Conservation (phyloP, 805 yeast genomes). For the Ogataea populi-albae region DNA sequence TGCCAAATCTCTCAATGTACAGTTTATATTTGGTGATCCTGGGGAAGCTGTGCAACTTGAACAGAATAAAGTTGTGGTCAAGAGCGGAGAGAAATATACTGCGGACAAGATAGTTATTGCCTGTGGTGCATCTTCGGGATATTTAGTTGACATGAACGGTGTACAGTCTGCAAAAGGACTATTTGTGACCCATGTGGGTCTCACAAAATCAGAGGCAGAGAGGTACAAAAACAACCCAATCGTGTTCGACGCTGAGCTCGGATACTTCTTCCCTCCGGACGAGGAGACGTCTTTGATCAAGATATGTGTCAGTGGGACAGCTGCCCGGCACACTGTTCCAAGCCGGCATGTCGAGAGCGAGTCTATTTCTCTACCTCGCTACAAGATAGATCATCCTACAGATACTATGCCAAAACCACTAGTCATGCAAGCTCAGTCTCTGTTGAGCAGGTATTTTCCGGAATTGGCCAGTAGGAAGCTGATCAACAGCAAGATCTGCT, state of each 20-base stretch:
- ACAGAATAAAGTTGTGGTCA: slow-evolving; percentile 19
- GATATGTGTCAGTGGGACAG: slow-evolving; percentile 38
- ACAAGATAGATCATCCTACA: slow-evolving; percentile 28
- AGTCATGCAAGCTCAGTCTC: slow-evolving; percentile 26
- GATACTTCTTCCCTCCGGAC: slow-evolving; percentile 52
- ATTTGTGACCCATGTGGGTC: slow-evolving; percentile 37
- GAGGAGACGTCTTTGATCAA: slow-evolving; percentile 34
- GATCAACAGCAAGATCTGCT: slow-evolving; percentile 35
- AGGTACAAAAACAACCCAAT: slow-evolving; percentile 39
- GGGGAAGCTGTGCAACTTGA: slow-evolving; percentile 27
- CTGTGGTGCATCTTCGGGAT: slow-evolving; percentile 41
- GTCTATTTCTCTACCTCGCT: slow-evolving; percentile 37
- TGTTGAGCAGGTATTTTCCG: slow-evolving; percentile 37
- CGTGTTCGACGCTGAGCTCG: slow-evolving; percentile 42
- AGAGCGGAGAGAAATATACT: slow-evolving; percentile 28
- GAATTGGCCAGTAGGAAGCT: slow-evolving; percentile 35
- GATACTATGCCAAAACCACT: slow-evolving; percentile 38
- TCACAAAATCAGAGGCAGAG: slow-evolving; percentile 36
- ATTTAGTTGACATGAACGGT: slow-evolving; percentile 30
- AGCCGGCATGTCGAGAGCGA: slow-evolving; percentile 18
- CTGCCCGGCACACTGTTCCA: slow-evolving; percentile 25
- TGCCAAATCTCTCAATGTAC: slow-evolving; percentile 31
- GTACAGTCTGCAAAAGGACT: slow-evolving; percentile 39
- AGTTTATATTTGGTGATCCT: slow-evolving; percentile 32
- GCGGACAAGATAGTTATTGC: slow-evolving; percentile 37